phyloP scores from a whole-genome alignment of 208 protist genomes.

The Acanthamoeba castellanii region DNA sequence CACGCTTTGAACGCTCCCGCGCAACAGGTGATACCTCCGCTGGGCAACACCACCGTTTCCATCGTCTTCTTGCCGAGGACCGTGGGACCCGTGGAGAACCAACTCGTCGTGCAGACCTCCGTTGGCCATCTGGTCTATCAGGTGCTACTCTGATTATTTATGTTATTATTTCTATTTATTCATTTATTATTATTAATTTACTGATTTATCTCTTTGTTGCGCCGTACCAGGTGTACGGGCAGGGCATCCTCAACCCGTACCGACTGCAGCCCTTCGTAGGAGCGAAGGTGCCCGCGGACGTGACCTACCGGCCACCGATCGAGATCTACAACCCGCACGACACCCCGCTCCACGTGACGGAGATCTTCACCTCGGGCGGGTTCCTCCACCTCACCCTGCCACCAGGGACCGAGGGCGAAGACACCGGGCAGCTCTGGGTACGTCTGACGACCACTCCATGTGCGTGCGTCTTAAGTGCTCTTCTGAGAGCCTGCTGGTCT shows the following conservation, averaged over 20 bases:
- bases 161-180: background rate
- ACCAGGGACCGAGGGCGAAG: background rate
- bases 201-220: background rate
- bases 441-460: background rate
- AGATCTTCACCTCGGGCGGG: constrained; percentile 72
- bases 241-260: constrained; percentile 67
- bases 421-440: constrained; percentile 59
- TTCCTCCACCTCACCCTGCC: constrained; percentile 76
- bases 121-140: constrained; percentile 52
- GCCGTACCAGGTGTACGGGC: background rate
- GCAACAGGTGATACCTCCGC: constrained; percentile 50
- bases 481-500: too few relatives aligned
- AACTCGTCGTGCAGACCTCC: constrained; percentile 59
- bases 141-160: background rate
- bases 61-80: constrained; percentile 73
- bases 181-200: background rate
- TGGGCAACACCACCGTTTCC: constrained; percentile 68
- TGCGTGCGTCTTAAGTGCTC: background rate
- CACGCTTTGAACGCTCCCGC: background rate
- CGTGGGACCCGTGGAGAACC: constrained; percentile 59
- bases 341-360: constrained; percentile 51
- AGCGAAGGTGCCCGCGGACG: constrained; percentile 61
- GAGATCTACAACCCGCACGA: constrained; percentile 74
- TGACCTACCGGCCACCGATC: constrained; percentile 64
- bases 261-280: constrained; percentile 65